A percentile compares a stretch with the other conserved stretches of the same genome.
Evolutionary conservation across 331 rosid genomes (phyloP).

Genomic region (Acacia pycnantha): DNA sequence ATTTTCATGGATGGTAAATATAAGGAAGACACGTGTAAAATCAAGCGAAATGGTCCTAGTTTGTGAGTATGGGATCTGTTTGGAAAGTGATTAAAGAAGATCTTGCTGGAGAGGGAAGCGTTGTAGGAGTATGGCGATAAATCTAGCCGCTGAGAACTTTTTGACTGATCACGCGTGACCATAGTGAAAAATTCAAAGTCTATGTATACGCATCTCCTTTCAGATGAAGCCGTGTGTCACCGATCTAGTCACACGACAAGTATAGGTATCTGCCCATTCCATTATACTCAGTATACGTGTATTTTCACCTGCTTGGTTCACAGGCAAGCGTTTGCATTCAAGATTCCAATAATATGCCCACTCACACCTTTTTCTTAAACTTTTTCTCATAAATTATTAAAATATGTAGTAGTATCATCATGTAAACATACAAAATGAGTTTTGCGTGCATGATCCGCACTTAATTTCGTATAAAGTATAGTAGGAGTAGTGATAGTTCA

Average conservation of each 20-base stretch:
- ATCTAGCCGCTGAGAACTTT: conserved; percentile 28
- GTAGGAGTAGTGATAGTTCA: background rate
- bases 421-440: background rate
- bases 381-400: background rate
- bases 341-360: background rate
- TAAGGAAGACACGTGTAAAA: conserved; percentile 39
- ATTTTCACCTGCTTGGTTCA: background rate
- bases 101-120: background rate
- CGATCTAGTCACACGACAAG: conserved; percentile 31
- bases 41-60: background rate
- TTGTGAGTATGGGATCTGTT: background rate
- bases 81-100: conserved; percentile 14
- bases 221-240: conserved; percentile 42
- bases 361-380: background rate
- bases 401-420: background rate
- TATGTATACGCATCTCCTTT: background rate
- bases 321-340: background rate
- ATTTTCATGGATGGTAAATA: conserved; percentile 3
- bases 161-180: conserved; percentile 58
- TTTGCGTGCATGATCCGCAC: background rate
- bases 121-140: conserved; percentile 46
- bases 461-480: background rate
- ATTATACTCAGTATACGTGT: background rate
- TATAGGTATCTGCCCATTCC: conserved; percentile 40
- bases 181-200: conserved; percentile 31